Percentiles rank a stretch among this genome's conserved stretches.
These are phyloP conservation scores for Cyberlindnera mrakii DNA, from an alignment of 805 yeast species.

Conservation along the genomic window DNA sequence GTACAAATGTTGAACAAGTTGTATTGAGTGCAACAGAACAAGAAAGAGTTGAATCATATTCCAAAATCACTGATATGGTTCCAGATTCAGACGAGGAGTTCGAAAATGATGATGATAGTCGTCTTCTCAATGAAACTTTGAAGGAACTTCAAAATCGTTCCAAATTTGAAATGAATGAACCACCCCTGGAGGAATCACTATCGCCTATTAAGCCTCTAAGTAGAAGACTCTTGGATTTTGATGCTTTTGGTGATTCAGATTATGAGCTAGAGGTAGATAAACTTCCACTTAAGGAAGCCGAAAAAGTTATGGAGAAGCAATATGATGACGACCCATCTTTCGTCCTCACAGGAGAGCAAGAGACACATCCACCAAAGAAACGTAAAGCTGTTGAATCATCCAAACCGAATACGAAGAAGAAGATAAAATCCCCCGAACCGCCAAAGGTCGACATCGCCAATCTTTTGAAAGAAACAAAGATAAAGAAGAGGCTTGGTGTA, in stretches of 20 bases:
- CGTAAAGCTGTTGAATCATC: background rate
- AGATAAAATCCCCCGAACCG: background rate
- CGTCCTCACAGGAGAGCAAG: background rate
- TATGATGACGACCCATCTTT: slow-evolving; percentile 14
- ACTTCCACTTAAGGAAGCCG: slow-evolving; percentile 5
- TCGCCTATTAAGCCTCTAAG: background rate
- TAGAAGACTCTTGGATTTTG: background rate
- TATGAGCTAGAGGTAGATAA: slow-evolving; percentile 1
- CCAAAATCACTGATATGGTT: background rate
- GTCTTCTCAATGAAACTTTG: slow-evolving; percentile 1
- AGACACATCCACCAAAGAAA: background rate
- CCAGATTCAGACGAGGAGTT: background rate
- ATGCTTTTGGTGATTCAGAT: slow-evolving; percentile 1
- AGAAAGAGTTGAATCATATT: background rate
- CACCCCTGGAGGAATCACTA: background rate
- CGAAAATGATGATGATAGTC: background rate
- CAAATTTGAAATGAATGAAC: background rate
- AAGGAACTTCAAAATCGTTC: background rate
- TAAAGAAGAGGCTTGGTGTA: slow-evolving; percentile 2
- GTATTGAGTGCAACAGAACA: background rate
- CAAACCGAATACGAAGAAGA: background rate
- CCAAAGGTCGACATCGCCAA: slow-evolving; percentile 14
- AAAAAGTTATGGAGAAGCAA: slow-evolving; percentile 14
- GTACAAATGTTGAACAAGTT: background rate
- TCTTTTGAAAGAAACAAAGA: slow-evolving; percentile 12